Conservation (phyloP, 352 stramenopile genomes). For the Phytophthora rubi region DNA sequence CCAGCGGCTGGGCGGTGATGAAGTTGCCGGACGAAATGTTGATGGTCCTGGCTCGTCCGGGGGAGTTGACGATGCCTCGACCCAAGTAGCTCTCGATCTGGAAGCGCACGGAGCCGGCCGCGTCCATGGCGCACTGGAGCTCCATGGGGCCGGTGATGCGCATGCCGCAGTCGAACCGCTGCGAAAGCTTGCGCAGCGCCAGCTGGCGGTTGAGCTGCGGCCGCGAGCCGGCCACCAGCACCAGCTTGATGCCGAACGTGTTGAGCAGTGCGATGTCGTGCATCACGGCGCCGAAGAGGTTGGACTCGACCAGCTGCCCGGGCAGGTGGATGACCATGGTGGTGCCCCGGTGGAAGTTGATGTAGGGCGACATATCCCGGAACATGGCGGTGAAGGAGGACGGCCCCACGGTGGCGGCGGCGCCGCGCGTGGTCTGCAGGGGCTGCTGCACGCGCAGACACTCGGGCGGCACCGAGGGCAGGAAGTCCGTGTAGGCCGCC, state of each 20-base stretch:
- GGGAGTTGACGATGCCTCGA: slow-evolving; percentile 86
- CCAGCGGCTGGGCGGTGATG: slow-evolving; percentile 93
- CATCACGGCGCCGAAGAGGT: slow-evolving; percentile 93
- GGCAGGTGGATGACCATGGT: slow-evolving; percentile 97
- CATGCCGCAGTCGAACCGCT: slow-evolving; percentile 81
- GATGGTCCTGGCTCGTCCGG: slow-evolving; percentile 69
- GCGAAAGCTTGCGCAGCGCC: slow-evolving; percentile 61
- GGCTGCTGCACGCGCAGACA: slow-evolving; percentile 73
- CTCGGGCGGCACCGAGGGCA: slow-evolving; percentile 78
- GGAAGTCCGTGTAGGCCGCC: slow-evolving; percentile 54
- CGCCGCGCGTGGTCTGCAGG: slow-evolving; percentile 8
- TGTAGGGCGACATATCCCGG: slow-evolving; percentile 96
- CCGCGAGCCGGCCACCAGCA: slow-evolving; percentile 95
- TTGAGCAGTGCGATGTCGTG: slow-evolving; percentile 96
- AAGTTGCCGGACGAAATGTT: slow-evolving; percentile 98
- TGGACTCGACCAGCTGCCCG: slow-evolving; percentile 93
- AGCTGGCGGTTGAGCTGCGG: slow-evolving; percentile 95
- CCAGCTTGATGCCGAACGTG: slow-evolving; percentile 94
- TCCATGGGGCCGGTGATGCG: slow-evolving; percentile 93
- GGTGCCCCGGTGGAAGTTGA: slow-evolving; percentile 96
- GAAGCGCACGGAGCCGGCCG: slow-evolving; percentile 90
- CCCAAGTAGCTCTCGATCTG: slow-evolving; percentile 89
- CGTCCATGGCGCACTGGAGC: slow-evolving; percentile 95
- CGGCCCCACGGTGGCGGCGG: slow-evolving; percentile 28
- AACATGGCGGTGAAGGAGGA: slow-evolving; percentile 93